These are phyloP conservation scores for Falciphora oryzae DNA, from an alignment of 2,329 filamentous ascomycete species.

Conservation along the genomic window DNA sequence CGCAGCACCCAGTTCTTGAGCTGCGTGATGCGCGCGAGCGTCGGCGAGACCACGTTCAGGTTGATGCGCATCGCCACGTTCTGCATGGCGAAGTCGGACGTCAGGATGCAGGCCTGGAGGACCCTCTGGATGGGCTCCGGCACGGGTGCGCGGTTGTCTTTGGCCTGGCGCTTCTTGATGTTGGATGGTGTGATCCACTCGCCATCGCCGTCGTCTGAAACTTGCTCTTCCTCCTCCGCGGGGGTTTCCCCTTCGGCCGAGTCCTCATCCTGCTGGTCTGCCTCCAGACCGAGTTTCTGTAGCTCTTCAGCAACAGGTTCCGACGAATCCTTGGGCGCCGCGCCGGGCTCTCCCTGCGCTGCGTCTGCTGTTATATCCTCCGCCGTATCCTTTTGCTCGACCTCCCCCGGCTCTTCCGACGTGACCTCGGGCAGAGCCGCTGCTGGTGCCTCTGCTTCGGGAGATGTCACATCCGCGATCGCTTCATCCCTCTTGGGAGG, in stretches of 20 bases:
- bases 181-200: slow-evolving; percentile 96
- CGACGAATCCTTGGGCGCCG: slow-evolving; percentile 12
- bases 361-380: slow-evolving; percentile 1
- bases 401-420: not conserved
- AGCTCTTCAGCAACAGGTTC: slow-evolving; percentile 15
- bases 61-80: slow-evolving; percentile 95
- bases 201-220: slow-evolving; percentile 50
- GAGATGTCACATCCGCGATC: slow-evolving; percentile 2
- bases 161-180: slow-evolving; percentile 74
- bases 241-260: slow-evolving; percentile 20
- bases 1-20: slow-evolving; percentile 86
- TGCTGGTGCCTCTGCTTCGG: slow-evolving; percentile 4
- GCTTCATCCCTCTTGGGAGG: slow-evolving; percentile 43
- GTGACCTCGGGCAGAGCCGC: not conserved
- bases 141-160: slow-evolving; percentile 47
- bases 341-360: not conserved
- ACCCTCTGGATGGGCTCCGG: slow-evolving; percentile 51
- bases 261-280: slow-evolving; percentile 31
- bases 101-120: slow-evolving; percentile 86
- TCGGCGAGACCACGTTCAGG: slow-evolving; percentile 61
- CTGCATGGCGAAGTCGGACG: slow-evolving; percentile 96
- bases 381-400: not conserved
- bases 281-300: slow-evolving; percentile 17
- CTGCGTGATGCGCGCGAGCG: slow-evolving; percentile 72
- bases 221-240: slow-evolving; percentile 24